phyloP scores from a whole-genome alignment of 2,329 filamentous ascomycete genomes.

The Cladosporium sp. region DNA sequence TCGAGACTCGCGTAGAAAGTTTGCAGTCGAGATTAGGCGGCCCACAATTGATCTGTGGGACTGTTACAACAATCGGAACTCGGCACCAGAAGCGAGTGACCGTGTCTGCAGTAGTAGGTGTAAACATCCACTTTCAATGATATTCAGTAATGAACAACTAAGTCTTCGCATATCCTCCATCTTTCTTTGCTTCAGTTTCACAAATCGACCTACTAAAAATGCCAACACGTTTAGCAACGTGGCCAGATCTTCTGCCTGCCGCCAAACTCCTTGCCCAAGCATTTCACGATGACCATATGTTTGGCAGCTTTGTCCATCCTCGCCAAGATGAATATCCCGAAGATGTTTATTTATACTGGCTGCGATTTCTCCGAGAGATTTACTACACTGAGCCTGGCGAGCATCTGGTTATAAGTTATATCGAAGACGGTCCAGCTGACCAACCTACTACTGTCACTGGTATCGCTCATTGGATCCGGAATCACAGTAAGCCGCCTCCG shows the following conservation, averaged over 20 bases:
- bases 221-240: constrained; percentile 28
- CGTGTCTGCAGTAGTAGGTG: background rate
- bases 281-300: constrained; percentile 29
- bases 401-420: background rate
- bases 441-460: constrained; percentile 23
- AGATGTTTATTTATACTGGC: constrained; percentile 29
- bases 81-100: background rate
- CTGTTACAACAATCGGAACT: background rate
- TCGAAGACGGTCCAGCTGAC: background rate
- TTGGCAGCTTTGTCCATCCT: constrained; percentile 30
- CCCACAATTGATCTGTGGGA: background rate
- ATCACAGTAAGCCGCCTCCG: constrained; percentile 12
- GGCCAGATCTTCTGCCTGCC: constrained; percentile 28
- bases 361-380: constrained; percentile 24
- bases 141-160: background rate
- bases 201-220: constrained; percentile 19
- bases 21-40: background rate
- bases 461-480: constrained; percentile 30
- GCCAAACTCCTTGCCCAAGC: constrained; percentile 27
- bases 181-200: background rate
- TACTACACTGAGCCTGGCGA: background rate
- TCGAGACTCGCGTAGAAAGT: background rate
- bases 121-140: background rate
- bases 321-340: constrained; percentile 26
- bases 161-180: background rate